These are phyloP conservation scores for Fragilariopsis cylindrus DNA, from an alignment of 108 stramenopile species.

Conservation along the genomic window DNA sequence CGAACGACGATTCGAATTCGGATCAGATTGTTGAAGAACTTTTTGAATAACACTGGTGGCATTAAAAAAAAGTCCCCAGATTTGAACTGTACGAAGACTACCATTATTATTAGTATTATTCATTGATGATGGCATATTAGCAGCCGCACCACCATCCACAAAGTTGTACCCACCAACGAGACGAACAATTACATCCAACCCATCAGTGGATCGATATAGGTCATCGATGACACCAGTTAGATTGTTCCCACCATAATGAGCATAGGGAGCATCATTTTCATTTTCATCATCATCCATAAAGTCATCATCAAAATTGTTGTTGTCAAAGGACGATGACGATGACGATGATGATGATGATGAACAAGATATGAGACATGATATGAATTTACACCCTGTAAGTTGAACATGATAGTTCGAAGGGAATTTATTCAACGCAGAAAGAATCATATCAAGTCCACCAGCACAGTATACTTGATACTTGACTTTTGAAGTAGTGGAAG, in stretches of 20 bases:
- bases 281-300: no score
- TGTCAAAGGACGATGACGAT: no score
- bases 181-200: background rate
- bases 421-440: background rate
- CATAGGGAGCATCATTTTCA: no score
- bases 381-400: constrained; percentile 13
- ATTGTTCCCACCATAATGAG: no score
- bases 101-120: background rate
- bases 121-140: background rate
- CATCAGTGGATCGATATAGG: constrained; percentile 1
- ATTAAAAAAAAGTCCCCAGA: constrained; percentile 6
- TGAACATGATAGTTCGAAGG: constrained; percentile 4
- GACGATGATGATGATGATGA: background rate
- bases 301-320: no score
- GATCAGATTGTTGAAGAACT: background rate
- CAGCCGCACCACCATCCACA: background rate
- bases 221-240: background rate
- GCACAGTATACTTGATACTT: constrained; percentile 19
- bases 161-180: background rate
- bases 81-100: background rate
- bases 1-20: background rate
- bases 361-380: constrained; percentile 1
- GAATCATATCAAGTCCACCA: constrained; percentile 9
- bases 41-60: background rate
- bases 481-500: background rate